These are phyloP conservation scores for Brassica rapa DNA, from an alignment of 345 rosid genomes.

Conservation along the genomic window DNA sequence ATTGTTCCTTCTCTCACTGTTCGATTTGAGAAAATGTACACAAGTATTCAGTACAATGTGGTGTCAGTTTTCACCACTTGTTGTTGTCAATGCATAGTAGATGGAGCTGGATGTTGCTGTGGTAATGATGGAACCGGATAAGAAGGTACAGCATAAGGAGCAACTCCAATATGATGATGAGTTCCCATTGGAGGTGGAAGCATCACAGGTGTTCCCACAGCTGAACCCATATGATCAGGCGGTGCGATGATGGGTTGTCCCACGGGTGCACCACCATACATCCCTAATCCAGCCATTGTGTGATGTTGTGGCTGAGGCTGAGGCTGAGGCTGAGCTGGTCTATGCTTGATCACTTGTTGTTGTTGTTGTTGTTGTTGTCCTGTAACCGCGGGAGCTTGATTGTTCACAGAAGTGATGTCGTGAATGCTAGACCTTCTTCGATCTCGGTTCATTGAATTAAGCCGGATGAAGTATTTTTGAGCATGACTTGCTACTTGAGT, in stretches of 20 bases:
- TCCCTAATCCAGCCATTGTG: conserved; percentile 59
- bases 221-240: conserved; percentile 73
- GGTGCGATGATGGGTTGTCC: conserved; percentile 71
- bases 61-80: conserved; percentile 32
- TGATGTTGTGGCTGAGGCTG: conserved; percentile 43
- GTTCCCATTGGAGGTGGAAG: conserved; percentile 61
- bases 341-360: conserved; percentile 43
- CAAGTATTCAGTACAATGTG: conserved; percentile 24
- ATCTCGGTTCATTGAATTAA: conserved; percentile 83
- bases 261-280: conserved; percentile 66
- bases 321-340: conserved; percentile 41
- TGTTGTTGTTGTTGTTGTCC: conserved; percentile 28
- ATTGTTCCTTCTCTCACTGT: neutral
- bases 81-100: conserved; percentile 56
- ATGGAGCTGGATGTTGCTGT: conserved; percentile 58
- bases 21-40: conserved; percentile 28
- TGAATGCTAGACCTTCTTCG: conserved; percentile 91
- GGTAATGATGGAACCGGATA: conserved; percentile 66
- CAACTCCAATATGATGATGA: conserved; percentile 51
- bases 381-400: conserved; percentile 48
- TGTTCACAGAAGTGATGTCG: conserved; percentile 77
- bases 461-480: conserved; percentile 83
- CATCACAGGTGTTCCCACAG: conserved; percentile 90
- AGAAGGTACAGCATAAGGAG: conserved; percentile 65
- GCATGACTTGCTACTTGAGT: conserved; percentile 98